Percentiles rank a stretch among this genome's conserved stretches.
phyloP scores from a whole-genome alignment of 306 rosid species.

The Pyrus pyrifolia region DNA sequence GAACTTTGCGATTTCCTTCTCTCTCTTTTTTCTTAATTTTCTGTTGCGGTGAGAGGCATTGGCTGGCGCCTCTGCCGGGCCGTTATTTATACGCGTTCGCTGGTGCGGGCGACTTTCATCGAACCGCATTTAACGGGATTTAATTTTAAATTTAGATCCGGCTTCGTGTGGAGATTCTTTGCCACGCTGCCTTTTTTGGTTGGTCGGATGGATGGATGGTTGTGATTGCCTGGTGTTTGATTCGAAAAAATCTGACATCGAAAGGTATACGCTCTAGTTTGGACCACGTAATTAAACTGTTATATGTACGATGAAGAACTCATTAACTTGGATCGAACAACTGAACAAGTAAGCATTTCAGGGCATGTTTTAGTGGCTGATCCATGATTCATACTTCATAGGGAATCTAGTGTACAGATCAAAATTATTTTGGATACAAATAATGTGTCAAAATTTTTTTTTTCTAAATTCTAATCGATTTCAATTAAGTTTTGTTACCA shows the following conservation, averaged over 20 bases:
- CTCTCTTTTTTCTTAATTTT: not conserved
- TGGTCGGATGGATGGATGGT: not conserved
- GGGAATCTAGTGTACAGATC: not conserved
- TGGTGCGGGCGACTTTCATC: not conserved
- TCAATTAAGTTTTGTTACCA: too few species aligned
- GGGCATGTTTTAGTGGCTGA: too few species aligned
- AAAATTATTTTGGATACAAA: not conserved
- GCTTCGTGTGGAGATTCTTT: not conserved
- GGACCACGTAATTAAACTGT: not conserved
- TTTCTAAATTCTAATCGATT: too few species aligned
- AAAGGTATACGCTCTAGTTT: too few species aligned
- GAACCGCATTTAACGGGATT: constrained; percentile 22
- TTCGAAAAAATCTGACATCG: not conserved
- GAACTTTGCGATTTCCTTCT: not conserved
- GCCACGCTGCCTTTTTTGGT: not conserved
- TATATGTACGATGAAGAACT: too few species aligned
- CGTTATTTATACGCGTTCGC: not conserved
- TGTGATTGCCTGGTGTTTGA: not conserved
- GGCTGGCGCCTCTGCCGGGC: not conserved
- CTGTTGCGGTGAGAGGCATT: not conserved
- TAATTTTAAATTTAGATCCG: constrained; percentile 29
- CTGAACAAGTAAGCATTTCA: too few species aligned
- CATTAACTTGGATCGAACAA: too few species aligned
- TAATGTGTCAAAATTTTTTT: too few species aligned
- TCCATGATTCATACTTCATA: too few species aligned